Evolutionary conservation across 208 protist genomes (phyloP).

Genomic region (Acanthamoeba sp.): DNA sequence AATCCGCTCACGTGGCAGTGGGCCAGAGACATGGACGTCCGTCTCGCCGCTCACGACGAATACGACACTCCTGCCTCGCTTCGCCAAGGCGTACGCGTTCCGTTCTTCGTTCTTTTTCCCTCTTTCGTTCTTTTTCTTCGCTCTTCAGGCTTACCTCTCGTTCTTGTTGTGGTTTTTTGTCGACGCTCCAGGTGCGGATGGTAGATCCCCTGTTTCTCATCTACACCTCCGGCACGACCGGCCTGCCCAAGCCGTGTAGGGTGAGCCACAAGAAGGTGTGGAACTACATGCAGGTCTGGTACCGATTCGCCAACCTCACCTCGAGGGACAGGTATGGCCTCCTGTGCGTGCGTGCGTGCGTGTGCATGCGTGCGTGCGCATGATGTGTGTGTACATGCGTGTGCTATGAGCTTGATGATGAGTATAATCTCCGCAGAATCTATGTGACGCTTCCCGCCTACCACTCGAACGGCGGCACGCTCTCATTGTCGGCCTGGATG

Average conservation of each 20-base stretch:
- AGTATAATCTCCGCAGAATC: constrained; percentile 67
- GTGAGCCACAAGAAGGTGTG: constrained; percentile 88
- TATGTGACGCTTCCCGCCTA: constrained; percentile 93
- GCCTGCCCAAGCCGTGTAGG: constrained; percentile 91
- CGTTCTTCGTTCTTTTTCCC: not conserved
- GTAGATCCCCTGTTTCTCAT: constrained; percentile 54
- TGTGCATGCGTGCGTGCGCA: too few species aligned
- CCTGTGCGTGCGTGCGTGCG: not conserved
- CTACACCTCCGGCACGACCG: constrained; percentile 93
- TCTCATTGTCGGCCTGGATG: constrained; percentile 77
- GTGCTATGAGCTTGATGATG: not conserved
- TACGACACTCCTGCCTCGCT: not conserved
- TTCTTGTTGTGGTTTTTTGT: too few species aligned
- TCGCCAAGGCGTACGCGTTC: not conserved
- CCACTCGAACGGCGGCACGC: constrained; percentile 89
- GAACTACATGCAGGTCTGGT: constrained; percentile 43
- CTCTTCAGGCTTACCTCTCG: too few species aligned
- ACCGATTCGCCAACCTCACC: constrained; percentile 19
- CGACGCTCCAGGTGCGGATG: not conserved
- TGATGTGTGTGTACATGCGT: not conserved
- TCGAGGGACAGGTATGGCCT: constrained; percentile 72
- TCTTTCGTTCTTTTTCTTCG: too few species aligned
- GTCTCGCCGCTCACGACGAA: constrained; percentile 2
- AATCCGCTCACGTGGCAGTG: not conserved
- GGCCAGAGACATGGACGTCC: constrained; percentile 18